Percentiles rank a stretch among this genome's conserved stretches.
These are phyloP conservation scores for Takakia lepidozioides DNA, from an alignment of 225 moss, liverwort and hornwort genomes.

Conservation along the genomic window DNA sequence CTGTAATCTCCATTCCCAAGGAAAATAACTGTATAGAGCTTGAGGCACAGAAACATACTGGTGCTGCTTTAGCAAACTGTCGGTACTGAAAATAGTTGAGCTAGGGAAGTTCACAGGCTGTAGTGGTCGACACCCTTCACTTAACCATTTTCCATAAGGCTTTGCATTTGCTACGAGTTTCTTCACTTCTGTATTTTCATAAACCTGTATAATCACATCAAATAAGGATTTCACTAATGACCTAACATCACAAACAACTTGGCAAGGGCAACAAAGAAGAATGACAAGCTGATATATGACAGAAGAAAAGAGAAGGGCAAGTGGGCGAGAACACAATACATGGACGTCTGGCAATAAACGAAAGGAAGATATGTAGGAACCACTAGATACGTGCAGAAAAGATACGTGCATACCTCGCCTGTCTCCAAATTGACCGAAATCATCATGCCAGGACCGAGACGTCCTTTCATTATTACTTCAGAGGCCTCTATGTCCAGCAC, in stretches of 20 bases:
- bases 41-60: constrained; percentile 34
- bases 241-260: no score
- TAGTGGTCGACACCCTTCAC: constrained; percentile 49
- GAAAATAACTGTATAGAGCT: neutral
- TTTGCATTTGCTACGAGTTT: constrained; percentile 78
- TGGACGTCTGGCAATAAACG: no score
- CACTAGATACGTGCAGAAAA: no score
- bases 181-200: constrained; percentile 89
- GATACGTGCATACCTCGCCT: constrained; percentile 53
- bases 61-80: constrained; percentile 73
- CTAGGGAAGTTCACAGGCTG: constrained; percentile 39
- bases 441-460: constrained; percentile 98
- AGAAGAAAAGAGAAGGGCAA: no score
- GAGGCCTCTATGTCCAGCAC: constrained; percentile 78
- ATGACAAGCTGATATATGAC: no score
- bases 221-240: neutral
- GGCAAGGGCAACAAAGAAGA: no score
- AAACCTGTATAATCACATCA: constrained; percentile 37
- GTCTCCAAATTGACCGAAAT: constrained; percentile 86
- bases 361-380: no score
- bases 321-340: no score
- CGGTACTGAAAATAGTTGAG: constrained; percentile 48
- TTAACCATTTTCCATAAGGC: constrained; percentile 79
- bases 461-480: constrained; percentile 69
- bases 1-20: no score